Evolutionary conservation across 495 filamentous ascomycete genomes (phyloP).

Genomic region (Penicillium arizonense): DNA sequence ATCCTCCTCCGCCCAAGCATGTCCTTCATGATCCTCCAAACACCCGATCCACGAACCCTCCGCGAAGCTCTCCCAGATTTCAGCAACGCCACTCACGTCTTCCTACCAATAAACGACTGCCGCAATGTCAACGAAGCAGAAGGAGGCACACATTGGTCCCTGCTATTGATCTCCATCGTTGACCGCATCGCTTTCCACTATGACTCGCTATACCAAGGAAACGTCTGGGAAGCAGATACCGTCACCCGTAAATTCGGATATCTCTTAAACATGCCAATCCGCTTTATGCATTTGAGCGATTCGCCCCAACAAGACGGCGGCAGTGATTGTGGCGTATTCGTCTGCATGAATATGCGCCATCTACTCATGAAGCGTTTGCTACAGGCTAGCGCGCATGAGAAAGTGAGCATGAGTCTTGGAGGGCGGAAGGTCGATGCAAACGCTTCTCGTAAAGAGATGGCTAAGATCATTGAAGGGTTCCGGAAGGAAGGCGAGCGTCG

Average conservation of each 20-base stretch:
- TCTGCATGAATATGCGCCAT: constrained; percentile 90
- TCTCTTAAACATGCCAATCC: constrained; percentile 62
- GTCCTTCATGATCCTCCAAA: constrained; percentile 89
- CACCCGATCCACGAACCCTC: constrained; percentile 70
- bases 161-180: constrained; percentile 83
- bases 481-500: constrained; percentile 79
- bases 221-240: constrained; percentile 66
- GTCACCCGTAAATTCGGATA: constrained; percentile 60
- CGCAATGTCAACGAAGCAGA: constrained; percentile 72
- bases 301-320: constrained; percentile 89
- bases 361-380: constrained; percentile 82
- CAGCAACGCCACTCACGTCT: constrained; percentile 82
- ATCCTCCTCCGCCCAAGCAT: constrained; percentile 90
- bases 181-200: constrained; percentile 96
- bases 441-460: constrained; percentile 80
- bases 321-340: constrained; percentile 93
- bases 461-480: constrained; percentile 77
- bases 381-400: constrained; percentile 67
- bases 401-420: constrained; percentile 90
- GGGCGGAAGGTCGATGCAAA: constrained; percentile 74
- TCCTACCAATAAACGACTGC: constrained; percentile 93
- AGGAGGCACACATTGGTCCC: constrained; percentile 92
- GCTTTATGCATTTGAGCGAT: constrained; percentile 76
- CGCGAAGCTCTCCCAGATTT: constrained; percentile 61
- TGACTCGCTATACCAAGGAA: constrained; percentile 79